A percentile compares a stretch with the other conserved stretches of the same genome.
Conservation (phyloP, 164 flowering plant species). For the Tetrastigma voinierianum region DNA sequence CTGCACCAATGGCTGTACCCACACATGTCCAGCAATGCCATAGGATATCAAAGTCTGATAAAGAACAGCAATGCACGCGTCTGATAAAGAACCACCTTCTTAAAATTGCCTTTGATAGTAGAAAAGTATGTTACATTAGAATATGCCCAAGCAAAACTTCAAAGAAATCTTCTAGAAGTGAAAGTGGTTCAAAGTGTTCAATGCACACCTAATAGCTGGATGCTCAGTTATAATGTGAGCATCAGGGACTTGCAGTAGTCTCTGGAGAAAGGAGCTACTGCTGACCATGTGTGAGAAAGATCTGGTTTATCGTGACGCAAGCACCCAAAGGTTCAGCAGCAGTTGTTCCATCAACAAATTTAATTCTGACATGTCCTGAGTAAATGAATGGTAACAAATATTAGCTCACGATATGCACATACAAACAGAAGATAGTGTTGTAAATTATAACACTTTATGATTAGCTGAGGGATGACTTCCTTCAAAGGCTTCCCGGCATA, state of each 20-base stretch:
- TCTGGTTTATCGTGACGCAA: slow-evolving; percentile 52
- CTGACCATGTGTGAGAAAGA: slow-evolving; percentile 84
- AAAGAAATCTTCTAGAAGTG: background rate
- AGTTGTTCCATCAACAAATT: slow-evolving; percentile 82
- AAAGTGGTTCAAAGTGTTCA: background rate
- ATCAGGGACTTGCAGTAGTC: slow-evolving; percentile 77
- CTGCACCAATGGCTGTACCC: too few relatives aligned
- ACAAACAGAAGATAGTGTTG: too few relatives aligned
- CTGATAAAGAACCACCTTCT: too few relatives aligned
- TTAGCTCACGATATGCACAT: background rate
- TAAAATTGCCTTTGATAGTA: too few relatives aligned
- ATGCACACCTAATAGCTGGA: slow-evolving; percentile 67
- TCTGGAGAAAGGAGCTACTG: slow-evolving; percentile 89
- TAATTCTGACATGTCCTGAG: slow-evolving; percentile 93
- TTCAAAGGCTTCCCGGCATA: background rate
- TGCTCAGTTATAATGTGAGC: slow-evolving; percentile 89
- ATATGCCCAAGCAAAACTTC: too few relatives aligned
- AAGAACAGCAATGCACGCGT: too few relatives aligned
- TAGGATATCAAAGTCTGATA: too few relatives aligned
- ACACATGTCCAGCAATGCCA: too few relatives aligned
- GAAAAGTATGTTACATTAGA: too few relatives aligned
- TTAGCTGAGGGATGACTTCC: background rate
- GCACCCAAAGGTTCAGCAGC: slow-evolving; percentile 70
- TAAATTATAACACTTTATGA: too few relatives aligned
- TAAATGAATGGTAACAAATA: background rate